A percentile compares a stretch with the other conserved stretches of the same genome.
phyloP scores from a whole-genome alignment of 2,329 filamentous ascomycete genomes.

The Lachnellula arida region DNA sequence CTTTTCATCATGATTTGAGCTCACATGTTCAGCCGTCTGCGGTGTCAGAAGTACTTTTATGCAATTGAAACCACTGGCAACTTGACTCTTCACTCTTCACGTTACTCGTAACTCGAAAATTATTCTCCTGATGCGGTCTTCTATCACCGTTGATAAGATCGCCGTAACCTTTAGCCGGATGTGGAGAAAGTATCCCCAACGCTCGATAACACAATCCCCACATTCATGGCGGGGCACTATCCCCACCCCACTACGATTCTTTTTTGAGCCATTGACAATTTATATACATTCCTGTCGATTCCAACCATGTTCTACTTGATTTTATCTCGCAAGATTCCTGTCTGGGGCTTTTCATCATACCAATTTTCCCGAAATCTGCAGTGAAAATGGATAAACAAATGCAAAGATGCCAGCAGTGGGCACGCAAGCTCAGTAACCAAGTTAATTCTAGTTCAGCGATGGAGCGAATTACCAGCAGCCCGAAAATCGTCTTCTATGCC shows the following conservation, averaged over 20 bases:
- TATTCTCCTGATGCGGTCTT: slow-evolving; percentile 21
- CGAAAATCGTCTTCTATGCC: slow-evolving; percentile 21
- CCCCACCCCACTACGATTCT: slow-evolving; percentile 7
- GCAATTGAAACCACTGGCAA: not conserved
- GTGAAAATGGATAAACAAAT: slow-evolving; percentile 15
- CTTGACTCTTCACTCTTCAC: not conserved
- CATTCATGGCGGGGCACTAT: slow-evolving; percentile 14
- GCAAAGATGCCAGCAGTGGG: slow-evolving; percentile 10
- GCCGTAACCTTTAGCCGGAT: slow-evolving; percentile 21
- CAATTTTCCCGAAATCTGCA: not conserved
- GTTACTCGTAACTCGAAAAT: not conserved
- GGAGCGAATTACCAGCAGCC: slow-evolving; percentile 10
- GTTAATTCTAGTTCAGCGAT: slow-evolving; percentile 6
- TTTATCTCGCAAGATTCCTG: not conserved
- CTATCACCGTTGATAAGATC: slow-evolving; percentile 9
- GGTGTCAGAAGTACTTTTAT: not conserved
- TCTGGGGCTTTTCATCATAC: not conserved
- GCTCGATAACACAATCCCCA: slow-evolving; percentile 18
- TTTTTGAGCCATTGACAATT: slow-evolving; percentile 7
- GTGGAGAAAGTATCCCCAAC: slow-evolving; percentile 23
- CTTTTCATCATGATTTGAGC: not conserved
- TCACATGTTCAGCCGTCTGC: too few relatives aligned
- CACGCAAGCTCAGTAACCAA: slow-evolving; percentile 6
- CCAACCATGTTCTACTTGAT: slow-evolving; percentile 3
- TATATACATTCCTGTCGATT: slow-evolving; percentile 9